Evolutionary conservation across 2,329 filamentous ascomycete species (phyloP).

Genomic region (Rutstroemia sp.): DNA sequence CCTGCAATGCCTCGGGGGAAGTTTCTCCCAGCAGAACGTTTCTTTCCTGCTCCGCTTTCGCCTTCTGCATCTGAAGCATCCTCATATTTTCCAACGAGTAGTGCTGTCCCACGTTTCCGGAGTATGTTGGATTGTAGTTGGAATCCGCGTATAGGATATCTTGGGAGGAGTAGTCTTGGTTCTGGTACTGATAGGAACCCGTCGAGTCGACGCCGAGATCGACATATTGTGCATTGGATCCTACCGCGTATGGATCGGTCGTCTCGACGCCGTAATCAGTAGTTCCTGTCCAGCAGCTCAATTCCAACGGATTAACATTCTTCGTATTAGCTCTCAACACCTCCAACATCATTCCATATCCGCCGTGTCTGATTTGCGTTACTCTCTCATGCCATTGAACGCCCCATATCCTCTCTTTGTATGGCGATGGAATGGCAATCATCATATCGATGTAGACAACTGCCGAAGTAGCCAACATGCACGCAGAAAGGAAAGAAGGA

Average conservation of each 20-base stretch:
- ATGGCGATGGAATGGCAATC: conserved; percentile 11
- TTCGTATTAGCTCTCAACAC: conserved; percentile 11
- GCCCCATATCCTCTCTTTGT: conserved; percentile 16
- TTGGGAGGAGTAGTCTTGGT: background rate
- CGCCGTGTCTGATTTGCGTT: conserved; percentile 11
- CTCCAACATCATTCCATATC: conserved; percentile 15
- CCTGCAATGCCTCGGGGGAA: conserved; percentile 12
- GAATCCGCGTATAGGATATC: background rate
- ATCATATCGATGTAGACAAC: conserved; percentile 14
- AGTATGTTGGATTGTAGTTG: background rate
- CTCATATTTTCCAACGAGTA: background rate
- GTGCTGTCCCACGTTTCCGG: background rate
- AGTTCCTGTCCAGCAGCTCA: conserved; percentile 6
- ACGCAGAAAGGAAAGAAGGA: conserved; percentile 14
- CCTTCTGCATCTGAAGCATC: background rate
- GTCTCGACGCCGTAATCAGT: background rate
- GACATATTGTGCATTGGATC: background rate
- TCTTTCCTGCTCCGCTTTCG: conserved; percentile 6
- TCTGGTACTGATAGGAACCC: background rate
- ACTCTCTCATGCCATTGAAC: conserved; percentile 10
- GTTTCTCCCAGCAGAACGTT: conserved; percentile 9
- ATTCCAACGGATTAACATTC: conserved; percentile 12
- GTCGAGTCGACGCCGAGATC: background rate
- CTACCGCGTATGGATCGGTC: background rate
- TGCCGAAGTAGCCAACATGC: conserved; percentile 9